Base-by-base conservation (phyloP, 2,329 filamentous ascomycete species). In the Parasarocladium wereldwijsianum region DNA sequence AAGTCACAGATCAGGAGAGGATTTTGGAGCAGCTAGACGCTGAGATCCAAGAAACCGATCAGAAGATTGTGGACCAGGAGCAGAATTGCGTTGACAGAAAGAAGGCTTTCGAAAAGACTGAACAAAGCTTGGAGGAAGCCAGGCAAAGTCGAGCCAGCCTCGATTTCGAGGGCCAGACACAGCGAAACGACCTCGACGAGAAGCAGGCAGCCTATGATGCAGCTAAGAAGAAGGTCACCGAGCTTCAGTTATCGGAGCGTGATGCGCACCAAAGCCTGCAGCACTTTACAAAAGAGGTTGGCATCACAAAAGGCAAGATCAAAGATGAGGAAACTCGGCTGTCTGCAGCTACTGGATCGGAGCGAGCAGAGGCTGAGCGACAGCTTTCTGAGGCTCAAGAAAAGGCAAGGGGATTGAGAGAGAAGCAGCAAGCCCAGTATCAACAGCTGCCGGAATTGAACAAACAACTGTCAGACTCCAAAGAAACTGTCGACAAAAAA, bases 1-100 rank as follows among this genome's bases (percentile, higher is more conserved):
- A 92, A 45, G 85, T 96, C 2, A 69, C 75, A 28, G 74, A 83
- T 33, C 66, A 81, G 49, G 87, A 96, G 51, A 55, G 51, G 20
- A 44, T 54, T 3, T 45, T 76, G 0, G 47, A 52, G 18, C 42
- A 47, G 8, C 47, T 45, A 15, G 53, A 45, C 14, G 36, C 38
- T 7, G 45, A 49, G 5, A 34, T 56, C 7, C 33, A 24, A 7
- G 38, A 33, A 25, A 43, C 46, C 15, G 41, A 43, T 2, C 13
- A 40, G 12, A 34, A 35, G 12, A 49, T 57, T 15, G 25, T 31
- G 6, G 38, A 50, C 13, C 38, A 42, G 11, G 43, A 55, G 31
- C 17, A 38, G 12, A 32, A 42, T 3, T 44, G 50, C 24, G 43
- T 49, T 3, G 52, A 58, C 10, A 59, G 62, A 27, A 66, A 79